A percentile compares a stretch with the other conserved stretches of the same genome.
Evolutionary conservation across 1,284 basidiomycete genomes (phyloP).

Genomic region (Ustilago sp.): DNA sequence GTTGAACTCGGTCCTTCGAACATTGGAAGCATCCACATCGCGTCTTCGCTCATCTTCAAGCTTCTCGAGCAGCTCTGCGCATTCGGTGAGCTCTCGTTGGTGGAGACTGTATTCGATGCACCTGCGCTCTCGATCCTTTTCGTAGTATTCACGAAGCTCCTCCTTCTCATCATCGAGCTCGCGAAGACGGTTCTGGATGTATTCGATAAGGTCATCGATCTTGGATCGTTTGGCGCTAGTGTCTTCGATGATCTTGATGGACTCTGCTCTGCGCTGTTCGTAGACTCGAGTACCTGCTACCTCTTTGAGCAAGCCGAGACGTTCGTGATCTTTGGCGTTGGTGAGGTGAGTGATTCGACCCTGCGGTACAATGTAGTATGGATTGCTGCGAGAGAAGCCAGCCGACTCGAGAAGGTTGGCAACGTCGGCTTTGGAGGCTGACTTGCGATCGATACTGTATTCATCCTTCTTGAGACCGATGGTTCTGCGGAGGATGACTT

Average conservation of each 20-base stretch:
- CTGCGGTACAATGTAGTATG: conserved; percentile 99
- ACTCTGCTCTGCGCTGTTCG: conserved; percentile 91
- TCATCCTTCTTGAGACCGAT: conserved; percentile 99
- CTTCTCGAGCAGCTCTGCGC: conserved; percentile 83
- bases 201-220: conserved; percentile 88
- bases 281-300: conserved; percentile 99
- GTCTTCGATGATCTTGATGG: conserved; percentile 93
- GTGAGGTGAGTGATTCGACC: conserved; percentile 97
- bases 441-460: conserved; percentile 96
- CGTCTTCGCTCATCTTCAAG: conserved; percentile 76
- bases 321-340: conserved; percentile 95
- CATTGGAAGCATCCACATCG: conserved; percentile 85
- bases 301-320: conserved; percentile 92
- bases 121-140: conserved; percentile 91
- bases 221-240: conserved; percentile 93
- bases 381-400: conserved; percentile 95
- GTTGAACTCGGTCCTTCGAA: conserved; percentile 82
- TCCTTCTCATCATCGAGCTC: conserved; percentile 98
- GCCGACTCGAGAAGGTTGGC: conserved; percentile 76
- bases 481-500: conserved; percentile 73
- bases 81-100: conserved; percentile 89
- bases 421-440: conserved; percentile 93
- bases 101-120: conserved; percentile 96
- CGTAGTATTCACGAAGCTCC: conserved; percentile 94
- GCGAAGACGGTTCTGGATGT: conserved; percentile 87